Evolutionary conservation across 768 basidiomycete species (phyloP), one percentile per base, ranked within the genome.

Genomic region (Mrakia hoshinonis): DNA sequence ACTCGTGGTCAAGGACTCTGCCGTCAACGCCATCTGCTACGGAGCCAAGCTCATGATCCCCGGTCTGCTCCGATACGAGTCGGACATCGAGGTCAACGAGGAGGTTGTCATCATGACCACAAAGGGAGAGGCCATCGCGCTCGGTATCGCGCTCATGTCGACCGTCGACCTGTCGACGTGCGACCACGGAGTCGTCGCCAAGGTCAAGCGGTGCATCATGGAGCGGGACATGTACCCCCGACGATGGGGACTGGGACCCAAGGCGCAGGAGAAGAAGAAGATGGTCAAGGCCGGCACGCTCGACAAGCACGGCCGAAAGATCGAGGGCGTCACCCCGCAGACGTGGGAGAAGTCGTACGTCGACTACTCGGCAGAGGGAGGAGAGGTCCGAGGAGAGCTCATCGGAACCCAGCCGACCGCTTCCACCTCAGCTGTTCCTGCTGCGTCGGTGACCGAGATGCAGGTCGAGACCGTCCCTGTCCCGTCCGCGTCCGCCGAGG

Each of bases 1-100:
- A 72, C 92, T 99, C 73, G 96, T 99, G 47, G 94, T 99, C 75
- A 98, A 98, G 81, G 96, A 99, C 81, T 94, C 91, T 76, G 93
- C 96, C 24, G 95, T 99, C 77, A 99, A 98, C 77, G 96, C 96
- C 64, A 91, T 99, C 72, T 98, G 95, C 82, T 98, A 99, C 80
- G 96, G 96, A 74, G 96, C 96, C 70, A 97, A 98, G 81, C 88
- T 99, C 77, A 99, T 99, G 96, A 92, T 99, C 76, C 96, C 96
- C 74, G 96, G 96, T 79, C 84, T 99, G 54, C 84, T 99, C 68
- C 90, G 96, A 76, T 99, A 97, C 79, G 92, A 97, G 80, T 86
- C 87, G 47, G 95, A 96, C 78, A 98, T 98, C 75, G 86, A 91
- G 74, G 81, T 96, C 67, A 86, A 95, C 78, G 95, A 98, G 80